phyloP scores from a whole-genome alignment of 345 rosid species.

The Limnanthes douglasii region DNA sequence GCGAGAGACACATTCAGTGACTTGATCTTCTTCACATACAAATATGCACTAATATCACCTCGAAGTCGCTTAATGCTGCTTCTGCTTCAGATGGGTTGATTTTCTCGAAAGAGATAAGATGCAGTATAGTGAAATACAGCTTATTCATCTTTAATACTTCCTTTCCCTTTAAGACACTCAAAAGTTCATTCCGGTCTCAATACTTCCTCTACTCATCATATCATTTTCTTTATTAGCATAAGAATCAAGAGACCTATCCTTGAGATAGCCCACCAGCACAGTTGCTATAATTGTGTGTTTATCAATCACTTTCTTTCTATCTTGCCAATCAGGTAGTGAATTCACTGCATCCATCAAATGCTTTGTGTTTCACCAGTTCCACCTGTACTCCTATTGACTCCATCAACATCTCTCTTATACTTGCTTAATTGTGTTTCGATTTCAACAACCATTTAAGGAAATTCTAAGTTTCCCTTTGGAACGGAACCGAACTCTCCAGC shows the following conservation, averaged over 20 bases:
- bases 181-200: slow-evolving; percentile 61
- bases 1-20: slow-evolving; percentile 74
- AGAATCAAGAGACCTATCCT: slow-evolving; percentile 88
- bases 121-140: slow-evolving; percentile 82
- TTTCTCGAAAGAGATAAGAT: slow-evolving; percentile 76
- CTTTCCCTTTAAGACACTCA: slow-evolving; percentile 71
- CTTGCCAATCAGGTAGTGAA: slow-evolving; percentile 85
- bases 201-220: slow-evolving; percentile 79
- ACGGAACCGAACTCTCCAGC: slow-evolving; percentile 72
- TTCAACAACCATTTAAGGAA: slow-evolving; percentile 95
- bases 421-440: slow-evolving; percentile 74
- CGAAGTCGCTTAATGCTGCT: slow-evolving; percentile 75
- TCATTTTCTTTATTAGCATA: slow-evolving; percentile 88
- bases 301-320: slow-evolving; percentile 92
- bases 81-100: slow-evolving; percentile 76
- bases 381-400: slow-evolving; percentile 82
- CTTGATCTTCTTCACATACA: slow-evolving; percentile 92
- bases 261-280: slow-evolving; percentile 77
- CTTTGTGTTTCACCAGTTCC: slow-evolving; percentile 71
- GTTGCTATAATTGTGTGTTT: slow-evolving; percentile 97
- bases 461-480: slow-evolving; percentile 78
- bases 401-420: slow-evolving; percentile 95
- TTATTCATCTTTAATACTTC: slow-evolving; percentile 81
- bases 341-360: slow-evolving; percentile 98
- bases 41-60: slow-evolving; percentile 78